Evolutionary conservation across 2,329 filamentous ascomycete species (phyloP).

Genomic region (Colletotrichum sp.): DNA sequence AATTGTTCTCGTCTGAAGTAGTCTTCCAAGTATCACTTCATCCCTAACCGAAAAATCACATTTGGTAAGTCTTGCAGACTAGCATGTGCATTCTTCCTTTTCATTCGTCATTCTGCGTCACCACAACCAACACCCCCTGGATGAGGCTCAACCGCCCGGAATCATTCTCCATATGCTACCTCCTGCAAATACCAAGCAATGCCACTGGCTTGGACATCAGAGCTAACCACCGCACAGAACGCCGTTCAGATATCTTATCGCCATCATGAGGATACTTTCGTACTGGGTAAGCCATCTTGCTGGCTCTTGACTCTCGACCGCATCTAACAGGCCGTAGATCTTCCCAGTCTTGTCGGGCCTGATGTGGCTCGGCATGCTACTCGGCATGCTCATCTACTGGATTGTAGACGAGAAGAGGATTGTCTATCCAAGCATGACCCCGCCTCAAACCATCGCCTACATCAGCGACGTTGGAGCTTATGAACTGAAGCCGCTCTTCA

Average conservation of each 20-base stretch:
- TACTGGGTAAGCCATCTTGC: conserved; percentile 38
- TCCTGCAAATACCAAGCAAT: not conserved
- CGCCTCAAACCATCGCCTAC: conserved; percentile 67
- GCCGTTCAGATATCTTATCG: not conserved
- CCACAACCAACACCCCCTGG: not conserved
- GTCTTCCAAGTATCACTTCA: not conserved
- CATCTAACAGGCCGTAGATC: conserved; percentile 43
- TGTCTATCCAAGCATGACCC: conserved; percentile 65
- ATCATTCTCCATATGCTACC: not conserved
- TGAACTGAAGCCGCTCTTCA: conserved; percentile 77
- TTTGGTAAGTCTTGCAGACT: not conserved
- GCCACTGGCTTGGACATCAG: not conserved
- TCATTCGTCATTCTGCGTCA: conserved; percentile 6
- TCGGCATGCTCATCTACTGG: conserved; percentile 77
- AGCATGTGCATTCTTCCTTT: not conserved
- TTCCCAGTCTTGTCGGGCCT: conserved; percentile 72
- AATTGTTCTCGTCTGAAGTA: not conserved
- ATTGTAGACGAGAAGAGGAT: conserved; percentile 56
- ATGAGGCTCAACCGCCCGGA: not conserved
- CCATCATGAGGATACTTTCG: conserved; percentile 24
- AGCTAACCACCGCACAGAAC: not conserved
- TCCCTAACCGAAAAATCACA: not conserved
- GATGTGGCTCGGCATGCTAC: conserved; percentile 70
- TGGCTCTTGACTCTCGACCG: not conserved
- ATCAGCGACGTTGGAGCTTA: conserved; percentile 71